Conservation (phyloP, 192 early-diverging fungal species). For the Coemansia sp. region DNA sequence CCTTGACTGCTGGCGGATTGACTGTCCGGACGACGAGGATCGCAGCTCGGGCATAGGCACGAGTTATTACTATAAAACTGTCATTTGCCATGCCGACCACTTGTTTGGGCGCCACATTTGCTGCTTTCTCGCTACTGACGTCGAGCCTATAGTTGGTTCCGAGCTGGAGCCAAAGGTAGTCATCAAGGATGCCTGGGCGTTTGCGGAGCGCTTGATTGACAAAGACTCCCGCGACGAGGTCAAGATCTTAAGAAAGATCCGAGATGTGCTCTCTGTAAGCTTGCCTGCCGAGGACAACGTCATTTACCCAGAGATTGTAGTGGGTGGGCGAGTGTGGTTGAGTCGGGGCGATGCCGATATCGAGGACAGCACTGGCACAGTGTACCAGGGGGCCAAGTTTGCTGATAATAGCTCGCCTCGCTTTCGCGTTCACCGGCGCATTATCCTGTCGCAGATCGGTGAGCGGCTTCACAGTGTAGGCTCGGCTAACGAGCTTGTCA, state of each 20-base stretch:
- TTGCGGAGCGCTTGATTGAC: background rate
- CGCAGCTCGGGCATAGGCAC: background rate
- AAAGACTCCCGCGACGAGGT: background rate
- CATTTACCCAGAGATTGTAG: background rate
- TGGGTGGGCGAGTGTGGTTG: background rate
- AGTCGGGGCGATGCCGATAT: background rate
- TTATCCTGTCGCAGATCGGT: conserved; percentile 17
- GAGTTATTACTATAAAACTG: background rate
- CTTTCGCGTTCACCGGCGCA: conserved; percentile 9
- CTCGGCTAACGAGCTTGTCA: conserved; percentile 13
- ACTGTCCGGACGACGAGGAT: background rate
- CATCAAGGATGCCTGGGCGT: conserved; percentile 15
- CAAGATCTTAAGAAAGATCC: background rate
- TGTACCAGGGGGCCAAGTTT: background rate
- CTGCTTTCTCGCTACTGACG: conserved; percentile 4
- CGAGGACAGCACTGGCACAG: background rate
- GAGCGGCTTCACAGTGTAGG: background rate
- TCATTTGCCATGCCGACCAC: background rate
- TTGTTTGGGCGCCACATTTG: conserved; percentile 15
- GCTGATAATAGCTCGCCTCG: background rate
- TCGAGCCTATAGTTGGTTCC: background rate
- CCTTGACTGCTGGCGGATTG: background rate
- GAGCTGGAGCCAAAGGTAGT: background rate
- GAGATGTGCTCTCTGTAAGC: background rate
- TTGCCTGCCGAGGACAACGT: background rate